Evolutionary conservation across 2,329 filamentous ascomycete species (phyloP).

Genomic region (Talaromyces sp.): DNA sequence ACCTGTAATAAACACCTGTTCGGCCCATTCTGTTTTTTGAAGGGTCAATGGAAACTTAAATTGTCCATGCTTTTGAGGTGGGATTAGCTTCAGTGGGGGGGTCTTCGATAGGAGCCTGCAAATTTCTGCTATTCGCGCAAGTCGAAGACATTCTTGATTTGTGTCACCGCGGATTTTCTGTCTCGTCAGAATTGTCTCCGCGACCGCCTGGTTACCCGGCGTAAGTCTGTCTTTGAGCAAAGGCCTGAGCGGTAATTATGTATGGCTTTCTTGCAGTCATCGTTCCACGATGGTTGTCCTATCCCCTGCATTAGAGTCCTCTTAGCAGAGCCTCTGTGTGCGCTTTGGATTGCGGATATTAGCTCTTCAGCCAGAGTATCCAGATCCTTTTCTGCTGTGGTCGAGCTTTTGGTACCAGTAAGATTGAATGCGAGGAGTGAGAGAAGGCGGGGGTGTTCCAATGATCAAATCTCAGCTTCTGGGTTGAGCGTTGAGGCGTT

Average conservation of each 20-base stretch:
- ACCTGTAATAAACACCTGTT: no score
- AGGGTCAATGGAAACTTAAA: no score
- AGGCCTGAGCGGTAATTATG: background rate
- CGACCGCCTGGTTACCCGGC: background rate
- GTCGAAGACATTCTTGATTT: background rate
- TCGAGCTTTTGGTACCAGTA: background rate
- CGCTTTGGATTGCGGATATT: background rate
- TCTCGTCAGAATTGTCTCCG: background rate
- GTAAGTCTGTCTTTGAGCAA: background rate
- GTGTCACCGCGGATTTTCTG: background rate
- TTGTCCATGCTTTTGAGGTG: no score
- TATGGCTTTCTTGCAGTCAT: background rate
- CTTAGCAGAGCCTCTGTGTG: background rate
- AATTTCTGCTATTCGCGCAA: no score
- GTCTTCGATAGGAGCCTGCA: background rate
- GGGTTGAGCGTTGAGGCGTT: no score
- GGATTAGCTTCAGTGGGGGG: no score
- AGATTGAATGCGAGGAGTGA: background rate
- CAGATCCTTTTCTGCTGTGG: background rate
- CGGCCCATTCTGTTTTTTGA: no score
- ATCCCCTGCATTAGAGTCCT: background rate
- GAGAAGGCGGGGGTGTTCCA: background rate
- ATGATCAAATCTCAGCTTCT: background rate
- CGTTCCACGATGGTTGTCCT: background rate
- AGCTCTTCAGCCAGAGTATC: background rate